These are phyloP conservation scores for Nakaseomyces kungkrabaensis DNA, from an alignment of 1,139 yeast species.

Conservation along the genomic window DNA sequence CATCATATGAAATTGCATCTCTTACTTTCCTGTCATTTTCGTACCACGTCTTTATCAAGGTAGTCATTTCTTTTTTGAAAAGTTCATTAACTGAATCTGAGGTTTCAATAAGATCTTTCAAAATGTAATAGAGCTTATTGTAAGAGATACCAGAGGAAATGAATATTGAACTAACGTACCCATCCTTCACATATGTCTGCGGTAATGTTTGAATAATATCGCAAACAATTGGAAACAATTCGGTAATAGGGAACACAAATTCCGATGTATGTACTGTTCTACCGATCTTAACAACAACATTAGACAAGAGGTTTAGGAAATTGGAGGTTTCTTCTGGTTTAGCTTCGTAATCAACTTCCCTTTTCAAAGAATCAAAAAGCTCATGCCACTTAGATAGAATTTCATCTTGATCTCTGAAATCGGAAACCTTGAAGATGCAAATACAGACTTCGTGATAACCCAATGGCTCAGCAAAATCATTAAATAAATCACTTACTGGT, in stretches of 20 bases:
- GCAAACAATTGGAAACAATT: conserved; percentile 49
- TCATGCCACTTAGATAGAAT: conserved; percentile 64
- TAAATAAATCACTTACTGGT: conserved; percentile 70
- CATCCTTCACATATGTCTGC: conserved; percentile 38
- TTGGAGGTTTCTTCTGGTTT: conserved; percentile 24
- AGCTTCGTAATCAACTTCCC: conserved; percentile 17
- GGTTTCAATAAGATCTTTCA: conserved; percentile 61
- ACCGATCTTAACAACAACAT: conserved; percentile 40
- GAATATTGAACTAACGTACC: conserved; percentile 60
- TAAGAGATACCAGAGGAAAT: conserved; percentile 64
- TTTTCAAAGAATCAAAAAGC: conserved; percentile 37
- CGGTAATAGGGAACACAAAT: conserved; percentile 71
- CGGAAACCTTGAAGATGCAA: conserved; percentile 70
- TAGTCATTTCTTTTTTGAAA: conserved; percentile 49
- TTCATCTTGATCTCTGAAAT: conserved; percentile 65
- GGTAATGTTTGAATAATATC: conserved; percentile 29
- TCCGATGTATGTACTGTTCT: conserved; percentile 47
- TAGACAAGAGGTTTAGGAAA: conserved; percentile 31
- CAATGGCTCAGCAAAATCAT: conserved; percentile 77
- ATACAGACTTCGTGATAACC: conserved; percentile 80
- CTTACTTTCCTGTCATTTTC: conserved; percentile 50
- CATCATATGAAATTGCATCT: conserved; percentile 37
- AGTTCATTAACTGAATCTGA: conserved; percentile 39
- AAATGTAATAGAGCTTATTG: conserved; percentile 57
- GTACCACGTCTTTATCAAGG: conserved; percentile 59